A percentile compares a stretch with the other conserved stretches of the same genome.
phyloP scores from a whole-genome alignment of 2,329 filamentous ascomycete species.

The Aspergillus sp. region DNA sequence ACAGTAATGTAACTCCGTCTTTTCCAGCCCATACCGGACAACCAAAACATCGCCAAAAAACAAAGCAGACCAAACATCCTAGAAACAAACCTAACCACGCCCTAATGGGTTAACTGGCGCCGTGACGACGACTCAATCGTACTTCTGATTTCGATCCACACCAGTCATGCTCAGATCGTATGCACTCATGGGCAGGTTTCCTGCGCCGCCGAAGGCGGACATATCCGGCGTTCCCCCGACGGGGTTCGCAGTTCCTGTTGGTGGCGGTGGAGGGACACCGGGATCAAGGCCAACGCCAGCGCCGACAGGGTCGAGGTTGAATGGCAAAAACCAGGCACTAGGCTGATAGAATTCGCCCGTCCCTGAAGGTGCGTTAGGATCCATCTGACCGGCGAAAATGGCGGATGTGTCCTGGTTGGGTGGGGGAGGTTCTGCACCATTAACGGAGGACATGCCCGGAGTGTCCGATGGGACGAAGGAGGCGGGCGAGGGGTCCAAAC shows the following conservation, averaged over 20 bases:
- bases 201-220: constrained; percentile 18
- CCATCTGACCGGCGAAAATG: constrained; percentile 35
- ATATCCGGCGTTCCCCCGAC: constrained; percentile 15
- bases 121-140: constrained; percentile 1
- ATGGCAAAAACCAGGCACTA: constrained; percentile 87
- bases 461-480: constrained; percentile 30
- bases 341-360: constrained; percentile 40
- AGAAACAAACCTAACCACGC: not conserved
- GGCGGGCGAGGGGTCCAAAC: constrained; percentile 43
- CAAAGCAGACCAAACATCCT: not conserved
- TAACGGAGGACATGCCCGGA: constrained; percentile 25
- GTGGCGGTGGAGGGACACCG: constrained; percentile 2
- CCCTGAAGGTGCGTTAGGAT: constrained; percentile 32
- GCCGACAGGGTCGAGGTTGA: constrained; percentile 72
- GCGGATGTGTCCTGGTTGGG: constrained; percentile 19
- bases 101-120: not conserved
- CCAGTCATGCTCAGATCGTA: constrained; percentile 27
- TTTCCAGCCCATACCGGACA: constrained; percentile 3
- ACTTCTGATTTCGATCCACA: constrained; percentile 14
- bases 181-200: constrained; percentile 22
- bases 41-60: constrained; percentile 1
- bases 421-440: constrained; percentile 18
- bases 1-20: constrained; percentile 1
- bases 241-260: constrained; percentile 10
- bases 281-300: constrained; percentile 17